Conservation (phyloP, 495 filamentous ascomycete species). For the Neurospora tetrasperma region DNA sequence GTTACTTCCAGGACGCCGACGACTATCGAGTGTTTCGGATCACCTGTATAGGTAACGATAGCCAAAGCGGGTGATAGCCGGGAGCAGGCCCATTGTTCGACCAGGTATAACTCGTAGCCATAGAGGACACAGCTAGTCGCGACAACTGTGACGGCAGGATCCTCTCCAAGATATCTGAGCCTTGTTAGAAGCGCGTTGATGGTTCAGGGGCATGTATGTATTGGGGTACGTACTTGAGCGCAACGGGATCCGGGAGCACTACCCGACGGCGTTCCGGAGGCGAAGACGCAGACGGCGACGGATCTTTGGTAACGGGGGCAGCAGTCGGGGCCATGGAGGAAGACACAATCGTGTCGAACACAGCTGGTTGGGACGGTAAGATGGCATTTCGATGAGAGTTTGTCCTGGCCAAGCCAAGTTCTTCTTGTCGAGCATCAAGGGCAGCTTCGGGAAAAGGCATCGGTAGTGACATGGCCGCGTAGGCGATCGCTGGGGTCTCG, state of each 20-base stretch:
- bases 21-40: slow-evolving; percentile 61
- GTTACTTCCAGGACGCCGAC: slow-evolving; percentile 81
- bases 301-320: slow-evolving; percentile 2
- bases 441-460: slow-evolving; percentile 15
- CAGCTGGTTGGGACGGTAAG: slow-evolving; percentile 3
- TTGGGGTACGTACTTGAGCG: slow-evolving; percentile 41
- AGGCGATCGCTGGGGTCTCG: neutral
- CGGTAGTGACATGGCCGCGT: slow-evolving; percentile 18
- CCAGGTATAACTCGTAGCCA: slow-evolving; percentile 89
- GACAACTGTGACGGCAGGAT: slow-evolving; percentile 65
- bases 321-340: slow-evolving; percentile 7
- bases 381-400: slow-evolving; percentile 12
- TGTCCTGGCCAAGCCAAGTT: slow-evolving; percentile 19
- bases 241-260: slow-evolving; percentile 64
- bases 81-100: slow-evolving; percentile 97
- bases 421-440: slow-evolving; percentile 24
- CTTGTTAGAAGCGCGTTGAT: neutral
- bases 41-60: slow-evolving; percentile 89
- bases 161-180: slow-evolving; percentile 74
- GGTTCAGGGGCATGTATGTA: neutral
- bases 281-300: slow-evolving; percentile 7
- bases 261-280: slow-evolving; percentile 35
- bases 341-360: slow-evolving; percentile 3
- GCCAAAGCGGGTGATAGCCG: slow-evolving; percentile 81
- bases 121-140: slow-evolving; percentile 55